Percentiles rank a stretch among this genome's conserved stretches.
These are phyloP conservation scores for Eimeria sp. DNA, from an alignment of 169 alveolate genomes.

Conservation along the genomic window DNA sequence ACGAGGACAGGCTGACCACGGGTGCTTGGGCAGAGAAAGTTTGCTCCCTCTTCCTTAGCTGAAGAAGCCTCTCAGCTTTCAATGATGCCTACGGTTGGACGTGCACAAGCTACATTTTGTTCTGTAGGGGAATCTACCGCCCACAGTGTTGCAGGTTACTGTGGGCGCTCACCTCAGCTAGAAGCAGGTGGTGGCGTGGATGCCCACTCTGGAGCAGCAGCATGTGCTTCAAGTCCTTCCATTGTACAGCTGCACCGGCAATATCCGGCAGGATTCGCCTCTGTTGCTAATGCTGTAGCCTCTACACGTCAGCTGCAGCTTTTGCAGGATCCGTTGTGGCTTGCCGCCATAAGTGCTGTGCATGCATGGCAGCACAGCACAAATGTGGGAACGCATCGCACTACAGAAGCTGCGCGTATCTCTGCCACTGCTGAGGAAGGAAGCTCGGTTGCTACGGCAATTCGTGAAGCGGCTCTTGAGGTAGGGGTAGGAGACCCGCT, in stretches of 20 bases:
- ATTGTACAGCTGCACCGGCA: neutral
- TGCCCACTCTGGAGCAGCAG: neutral
- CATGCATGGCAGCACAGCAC: slow-evolving; percentile 14
- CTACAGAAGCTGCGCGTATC: neutral
- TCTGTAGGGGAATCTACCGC: neutral
- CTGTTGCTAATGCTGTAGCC: slow-evolving; percentile 25
- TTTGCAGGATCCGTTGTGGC: slow-evolving; percentile 53
- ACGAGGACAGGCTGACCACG: too few species aligned
- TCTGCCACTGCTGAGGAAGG: slow-evolving; percentile 46
- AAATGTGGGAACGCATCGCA: neutral
- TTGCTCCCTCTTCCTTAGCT: neutral
- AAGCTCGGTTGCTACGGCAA: neutral
- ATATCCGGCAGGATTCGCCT: slow-evolving; percentile 9
- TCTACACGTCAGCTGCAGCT: slow-evolving; percentile 20
- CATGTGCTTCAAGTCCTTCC: neutral
- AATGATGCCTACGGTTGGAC: neutral
- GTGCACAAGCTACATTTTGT: neutral
- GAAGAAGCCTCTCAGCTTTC: neutral
- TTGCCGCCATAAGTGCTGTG: slow-evolving; percentile 9
- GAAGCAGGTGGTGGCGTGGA: slow-evolving; percentile 10
- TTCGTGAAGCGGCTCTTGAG: neutral
- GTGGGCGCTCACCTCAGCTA: neutral
- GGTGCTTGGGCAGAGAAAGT: neutral
- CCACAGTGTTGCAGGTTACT: neutral
- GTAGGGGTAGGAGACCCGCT: neutral